Conservation (phyloP, 2,329 filamentous ascomycete species). For the Nemania sp. region DNA sequence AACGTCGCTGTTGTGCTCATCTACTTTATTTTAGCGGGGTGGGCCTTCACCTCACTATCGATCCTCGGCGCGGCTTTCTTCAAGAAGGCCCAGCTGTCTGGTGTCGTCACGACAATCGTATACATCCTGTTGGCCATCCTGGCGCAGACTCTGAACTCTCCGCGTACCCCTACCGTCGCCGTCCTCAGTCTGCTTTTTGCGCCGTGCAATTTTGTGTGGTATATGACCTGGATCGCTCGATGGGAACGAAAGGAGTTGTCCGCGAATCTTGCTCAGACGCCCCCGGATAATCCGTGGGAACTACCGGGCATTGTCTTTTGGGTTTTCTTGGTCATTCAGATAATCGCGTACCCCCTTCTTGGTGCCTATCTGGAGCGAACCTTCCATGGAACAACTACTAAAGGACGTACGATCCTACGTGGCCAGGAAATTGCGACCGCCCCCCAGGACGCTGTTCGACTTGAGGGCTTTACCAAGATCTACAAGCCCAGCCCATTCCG, state of each 20-base stretch:
- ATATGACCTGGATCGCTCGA: slow-evolving; percentile 74
- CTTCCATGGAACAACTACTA: slow-evolving; percentile 75
- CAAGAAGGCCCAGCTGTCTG: slow-evolving; percentile 83
- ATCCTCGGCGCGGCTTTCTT: slow-evolving; percentile 84
- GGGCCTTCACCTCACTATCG: slow-evolving; percentile 78
- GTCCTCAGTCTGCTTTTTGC: slow-evolving; percentile 78
- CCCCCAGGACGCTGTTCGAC: slow-evolving; percentile 63
- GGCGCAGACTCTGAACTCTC: slow-evolving; percentile 72
- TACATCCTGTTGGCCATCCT: slow-evolving; percentile 79
- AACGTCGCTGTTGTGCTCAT: slow-evolving; percentile 69
- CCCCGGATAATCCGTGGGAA: slow-evolving; percentile 69
- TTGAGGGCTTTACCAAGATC: slow-evolving; percentile 76
- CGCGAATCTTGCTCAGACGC: slow-evolving; percentile 63
- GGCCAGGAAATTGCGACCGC: slow-evolving; percentile 35
- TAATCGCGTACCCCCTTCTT: slow-evolving; percentile 74
- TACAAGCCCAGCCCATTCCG: slow-evolving; percentile 71
- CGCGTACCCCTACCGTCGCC: slow-evolving; percentile 66
- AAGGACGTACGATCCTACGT: slow-evolving; percentile 58
- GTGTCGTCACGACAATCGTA: slow-evolving; percentile 75
- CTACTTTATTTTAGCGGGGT: slow-evolving; percentile 75
- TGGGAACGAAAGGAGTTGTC: slow-evolving; percentile 68
- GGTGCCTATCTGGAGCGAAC: slow-evolving; percentile 74
- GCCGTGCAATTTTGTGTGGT: slow-evolving; percentile 86
- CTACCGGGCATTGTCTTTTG: slow-evolving; percentile 77
- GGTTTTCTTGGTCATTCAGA: slow-evolving; percentile 78